Evolutionary conservation across 2,329 filamentous ascomycete genomes (phyloP).

Genomic region (Teratosphaeria epicoccoides): DNA sequence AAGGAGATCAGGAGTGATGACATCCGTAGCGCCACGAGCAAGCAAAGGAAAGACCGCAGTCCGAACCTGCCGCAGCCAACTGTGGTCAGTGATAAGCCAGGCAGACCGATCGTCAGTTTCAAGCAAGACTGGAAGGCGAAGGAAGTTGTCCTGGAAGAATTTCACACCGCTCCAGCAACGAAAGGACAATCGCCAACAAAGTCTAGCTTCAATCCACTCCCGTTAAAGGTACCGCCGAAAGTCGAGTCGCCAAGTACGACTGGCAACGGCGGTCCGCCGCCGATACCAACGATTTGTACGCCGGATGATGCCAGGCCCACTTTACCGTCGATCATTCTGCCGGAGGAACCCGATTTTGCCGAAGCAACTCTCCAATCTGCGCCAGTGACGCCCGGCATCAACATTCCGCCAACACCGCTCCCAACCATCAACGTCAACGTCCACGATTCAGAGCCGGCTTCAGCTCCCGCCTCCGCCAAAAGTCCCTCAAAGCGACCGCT

Average conservation of each 20-base stretch:
- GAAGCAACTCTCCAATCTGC: constrained; percentile 14
- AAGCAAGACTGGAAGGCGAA: constrained; percentile 69
- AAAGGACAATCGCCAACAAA: constrained; percentile 9
- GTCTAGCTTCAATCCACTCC: constrained; percentile 2
- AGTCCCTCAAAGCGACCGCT: constrained; percentile 30
- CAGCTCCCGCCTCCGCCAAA: constrained; percentile 12
- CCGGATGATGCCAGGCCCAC: constrained; percentile 30
- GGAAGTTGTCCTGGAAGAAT: constrained; percentile 59
- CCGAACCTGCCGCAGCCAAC: constrained; percentile 77
- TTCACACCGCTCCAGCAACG: constrained; percentile 19
- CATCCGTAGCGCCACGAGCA: constrained; percentile 81
- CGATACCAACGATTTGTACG: constrained; percentile 43
- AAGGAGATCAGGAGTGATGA: constrained; percentile 78
- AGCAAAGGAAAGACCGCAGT: constrained; percentile 77
- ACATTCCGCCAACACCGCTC: constrained; percentile 8
- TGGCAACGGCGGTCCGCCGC: constrained; percentile 4
- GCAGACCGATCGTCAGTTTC: constrained; percentile 96
- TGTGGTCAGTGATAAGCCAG: constrained; percentile 79
- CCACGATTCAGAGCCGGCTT: constrained; percentile 3
- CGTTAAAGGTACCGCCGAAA: neutral
- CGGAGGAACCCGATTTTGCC: constrained; percentile 27
- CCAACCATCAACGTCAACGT: constrained; percentile 14
- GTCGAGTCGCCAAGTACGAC: neutral
- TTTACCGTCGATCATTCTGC: constrained; percentile 21
- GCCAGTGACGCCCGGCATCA: constrained; percentile 11